Conservation (phyloP, 495 filamentous ascomycete genomes). For the Aspergillus bridgeri region DNA sequence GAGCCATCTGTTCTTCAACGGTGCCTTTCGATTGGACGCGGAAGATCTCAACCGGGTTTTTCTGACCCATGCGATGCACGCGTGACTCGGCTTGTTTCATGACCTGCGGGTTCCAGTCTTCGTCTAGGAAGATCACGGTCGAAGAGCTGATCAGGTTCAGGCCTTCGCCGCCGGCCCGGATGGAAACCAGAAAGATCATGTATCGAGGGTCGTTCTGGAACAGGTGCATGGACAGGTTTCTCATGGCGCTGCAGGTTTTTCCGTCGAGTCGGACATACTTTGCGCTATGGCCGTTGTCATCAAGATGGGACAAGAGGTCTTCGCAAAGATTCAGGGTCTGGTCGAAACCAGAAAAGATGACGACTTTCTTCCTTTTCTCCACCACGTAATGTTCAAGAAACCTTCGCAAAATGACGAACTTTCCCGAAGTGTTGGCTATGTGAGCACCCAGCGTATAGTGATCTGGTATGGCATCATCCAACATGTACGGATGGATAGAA, state of each 20-base stretch:
- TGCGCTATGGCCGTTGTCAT: conserved; percentile 44
- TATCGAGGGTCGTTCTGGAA: conserved; percentile 52
- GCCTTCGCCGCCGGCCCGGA: conserved; percentile 60
- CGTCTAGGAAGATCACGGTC: conserved; percentile 61
- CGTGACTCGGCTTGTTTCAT: conserved; percentile 58
- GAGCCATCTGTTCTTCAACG: conserved; percentile 62
- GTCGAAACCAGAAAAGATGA: conserved; percentile 63
- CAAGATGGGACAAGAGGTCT: conserved; percentile 50
- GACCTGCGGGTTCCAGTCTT: conserved; percentile 66
- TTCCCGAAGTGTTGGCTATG: conserved; percentile 56
- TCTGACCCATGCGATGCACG: conserved; percentile 60
- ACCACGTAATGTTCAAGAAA: conserved; percentile 55
- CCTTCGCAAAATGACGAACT: conserved; percentile 63
- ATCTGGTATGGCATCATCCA: conserved; percentile 21
- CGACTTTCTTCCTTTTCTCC: conserved; percentile 54
- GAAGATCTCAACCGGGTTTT: conserved; percentile 54
- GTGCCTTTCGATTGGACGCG: conserved; percentile 58
- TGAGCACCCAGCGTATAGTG: conserved; percentile 29
- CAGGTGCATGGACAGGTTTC: conserved; percentile 56
- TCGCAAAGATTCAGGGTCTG: conserved; percentile 58
- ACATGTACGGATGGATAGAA: conserved; percentile 61
- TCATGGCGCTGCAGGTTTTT: conserved; percentile 45
- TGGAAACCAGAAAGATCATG: conserved; percentile 62
- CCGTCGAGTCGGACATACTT: conserved; percentile 59
- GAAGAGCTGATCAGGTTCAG: conserved; percentile 59